Base-by-base conservation (phyloP, 2,329 filamentous ascomycete genomes). In the Penicillium sp. region DNA sequence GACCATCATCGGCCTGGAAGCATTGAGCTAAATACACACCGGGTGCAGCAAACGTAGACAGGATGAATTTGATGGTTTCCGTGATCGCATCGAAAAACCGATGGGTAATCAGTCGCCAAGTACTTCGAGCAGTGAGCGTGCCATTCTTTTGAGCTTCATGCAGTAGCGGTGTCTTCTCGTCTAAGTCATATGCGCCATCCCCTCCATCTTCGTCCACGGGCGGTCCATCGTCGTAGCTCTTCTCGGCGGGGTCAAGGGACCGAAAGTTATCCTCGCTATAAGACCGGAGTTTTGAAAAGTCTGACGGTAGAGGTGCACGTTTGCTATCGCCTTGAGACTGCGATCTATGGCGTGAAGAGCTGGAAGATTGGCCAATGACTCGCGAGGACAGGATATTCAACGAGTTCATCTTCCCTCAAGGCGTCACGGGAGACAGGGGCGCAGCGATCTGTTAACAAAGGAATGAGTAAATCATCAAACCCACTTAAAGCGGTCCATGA, bases 311-410 rank as follows among this genome's bases (percentile, higher is more conserved):
- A 35, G 66, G 70, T 15, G 62, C 67, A 44, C 68, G 68, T 58
- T 69, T 69, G 55, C 75, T 71, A 61, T 81, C 80, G 66, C 78
- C 78, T 66, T 83, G 78, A 39, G 82, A 84, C 61, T 77, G 77
- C 61, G 82, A 81, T 66, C 83, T 81, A 61, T 82, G 81, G 63
- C 82, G 81, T 58, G 77, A 71, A 57, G 82, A 73, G 59, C 77
- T 77, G 64, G 83, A 79, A 63, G 83, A 82, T 72, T 80, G 81
- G 71, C 84, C 83, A 72, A 87, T 84, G 74, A 93, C 90, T 79
- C 89, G 88, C 75, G 90, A 87, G 71, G 91, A 94, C 75, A 97
- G 86, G 76, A 96, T 91, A 80, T 94, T 96, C 81, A 96, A 83
- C 70, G 93, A 96, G 87, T 97, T 97, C 93, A 97, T 97, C 79